Base-by-base conservation (phyloP, 169 alveolate genomes). In the Nephromyces sp. region DNA sequence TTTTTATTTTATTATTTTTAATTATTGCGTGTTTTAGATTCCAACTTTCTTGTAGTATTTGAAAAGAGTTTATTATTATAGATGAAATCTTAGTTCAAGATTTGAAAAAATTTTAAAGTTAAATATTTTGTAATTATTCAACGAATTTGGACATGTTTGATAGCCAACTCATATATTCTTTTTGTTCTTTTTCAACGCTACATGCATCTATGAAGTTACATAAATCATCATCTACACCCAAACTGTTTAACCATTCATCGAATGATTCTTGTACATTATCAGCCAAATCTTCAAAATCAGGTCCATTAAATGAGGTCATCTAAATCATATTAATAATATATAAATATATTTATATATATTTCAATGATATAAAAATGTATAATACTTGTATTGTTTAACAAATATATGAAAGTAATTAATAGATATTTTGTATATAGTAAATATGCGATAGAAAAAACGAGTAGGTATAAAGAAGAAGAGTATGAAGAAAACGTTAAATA, bases 251-350 rank as follows among this genome's bases (percentile, higher is more conserved):
- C 53, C 76, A 72, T 53, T 73, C 78, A 63, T 79, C 85, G 5
- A 86, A 84, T 32, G 90, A 78, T 51, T 91, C 90, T 84, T 91
- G 96, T 72, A 91, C 77, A 32, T 87, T 79, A 80, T 91, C 96
- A 73, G 89, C 96, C 34, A 91, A 74, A 68, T 91, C 96, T 75
- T 91, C 96, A 65, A 91, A 91, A 84, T 91, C 94, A 1, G 96
- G 96, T 22, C 96, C 96, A 74, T 89, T 89, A 86, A 88, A 91
- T 32, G 67, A 67, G 29, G 71, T 43, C n/a, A 68, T 68, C 30
- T 68, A 35, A 0, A 75, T 81, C 51, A 68, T 68, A 74, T 77
- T 79, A 21, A 32, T 27, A 8, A 6, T 8, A 4, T 4, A 63
- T 25, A 4, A 4, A 15, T 6, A 8, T 8, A 15, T 8, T 30